Base-by-base conservation (phyloP, 2,329 filamentous ascomycete species). In the Calonectria pauciramosa region DNA sequence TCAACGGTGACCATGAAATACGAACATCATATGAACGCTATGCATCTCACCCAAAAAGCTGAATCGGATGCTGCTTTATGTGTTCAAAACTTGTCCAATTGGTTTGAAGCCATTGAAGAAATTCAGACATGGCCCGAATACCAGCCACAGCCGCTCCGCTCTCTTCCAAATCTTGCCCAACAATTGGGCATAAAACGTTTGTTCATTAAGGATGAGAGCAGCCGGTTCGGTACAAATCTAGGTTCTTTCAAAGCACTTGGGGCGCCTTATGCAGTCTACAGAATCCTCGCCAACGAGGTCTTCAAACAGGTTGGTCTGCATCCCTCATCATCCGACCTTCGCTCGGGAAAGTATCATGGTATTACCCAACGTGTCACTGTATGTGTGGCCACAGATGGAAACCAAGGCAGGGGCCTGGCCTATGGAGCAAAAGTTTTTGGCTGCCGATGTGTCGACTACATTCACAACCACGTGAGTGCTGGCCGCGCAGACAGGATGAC, bases 241-340 rank as follows among this genome's bases (percentile, higher is more conserved):
- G 75, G 68, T 5, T 75, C 75, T 2, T 77, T 76, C 71, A 77
- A 77, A 54, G 75, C 69, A 1, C 75, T 77, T 23, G 75, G 75
- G 8, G 74, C 75, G 8, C 73, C 75, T 1, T 77, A 77, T n/a
- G 75, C 75, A 8, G 65, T 77, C 16, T 77, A 68, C 28, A 72
- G 51, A 20, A 76, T 77, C 34, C 28, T 77, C 13, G 63, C 52
- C 68, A 23, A 72, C 10, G 68, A 72, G n/a, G 75, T 77, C 4
- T 59, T 52, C 16, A 28, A 18, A 3, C 28, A 36, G 9, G 70
- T 28, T 7, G 73, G 75, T 1, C n/a, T 63, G 18, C 28, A 28
- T 3, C 73, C 75, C 3, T 52, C 73, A 18, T 73, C 75, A 2
- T 30, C 18, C 0, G 71, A 76, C 34, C 74, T 77, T 3, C 68